Conservation (phyloP, 495 filamentous ascomycete species). For the Penicillium turbatum region DNA sequence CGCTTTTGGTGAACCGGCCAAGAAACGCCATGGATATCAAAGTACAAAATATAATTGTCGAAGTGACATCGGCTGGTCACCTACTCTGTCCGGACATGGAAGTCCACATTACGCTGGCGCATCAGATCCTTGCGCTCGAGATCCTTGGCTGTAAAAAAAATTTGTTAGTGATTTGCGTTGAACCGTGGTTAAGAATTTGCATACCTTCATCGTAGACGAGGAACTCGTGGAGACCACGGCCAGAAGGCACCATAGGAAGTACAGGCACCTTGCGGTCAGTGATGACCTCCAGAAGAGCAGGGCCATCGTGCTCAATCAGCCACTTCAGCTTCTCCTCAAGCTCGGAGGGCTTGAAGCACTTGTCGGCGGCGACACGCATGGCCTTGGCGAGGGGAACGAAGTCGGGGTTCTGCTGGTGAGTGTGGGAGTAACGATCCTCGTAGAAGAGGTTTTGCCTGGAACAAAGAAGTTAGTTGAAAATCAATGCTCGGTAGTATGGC, state of each 20-base stretch:
- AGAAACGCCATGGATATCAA: slow-evolving; percentile 49
- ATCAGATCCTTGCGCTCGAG: slow-evolving; percentile 68
- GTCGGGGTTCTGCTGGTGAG: slow-evolving; percentile 85
- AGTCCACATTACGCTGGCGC: slow-evolving; percentile 56
- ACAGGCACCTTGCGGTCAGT: slow-evolving; percentile 93
- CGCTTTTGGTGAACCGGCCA: slow-evolving; percentile 42
- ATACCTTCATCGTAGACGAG: slow-evolving; percentile 81
- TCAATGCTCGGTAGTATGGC: neutral
- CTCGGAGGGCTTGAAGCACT: slow-evolving; percentile 63
- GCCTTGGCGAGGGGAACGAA: slow-evolving; percentile 81
- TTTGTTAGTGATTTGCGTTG: slow-evolving; percentile 18
- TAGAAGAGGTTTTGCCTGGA: slow-evolving; percentile 82
- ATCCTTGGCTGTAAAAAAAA: slow-evolving; percentile 59
- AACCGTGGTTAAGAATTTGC: neutral
- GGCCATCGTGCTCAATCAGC: slow-evolving; percentile 79
- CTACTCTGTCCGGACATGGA: slow-evolving; percentile 19
- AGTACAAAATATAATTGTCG: slow-evolving; percentile 28
- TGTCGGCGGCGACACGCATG: slow-evolving; percentile 71
- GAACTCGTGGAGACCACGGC: slow-evolving; percentile 87
- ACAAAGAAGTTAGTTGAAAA: neutral
- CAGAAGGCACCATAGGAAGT: slow-evolving; percentile 90
- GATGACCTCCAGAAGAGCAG: slow-evolving; percentile 61
- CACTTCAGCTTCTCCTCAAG: slow-evolving; percentile 76
- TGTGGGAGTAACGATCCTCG: slow-evolving; percentile 87
- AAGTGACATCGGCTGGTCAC: slow-evolving; percentile 23